Base-by-base conservation (phyloP, 306 rosid genomes). In the Inga laurina region DNA sequence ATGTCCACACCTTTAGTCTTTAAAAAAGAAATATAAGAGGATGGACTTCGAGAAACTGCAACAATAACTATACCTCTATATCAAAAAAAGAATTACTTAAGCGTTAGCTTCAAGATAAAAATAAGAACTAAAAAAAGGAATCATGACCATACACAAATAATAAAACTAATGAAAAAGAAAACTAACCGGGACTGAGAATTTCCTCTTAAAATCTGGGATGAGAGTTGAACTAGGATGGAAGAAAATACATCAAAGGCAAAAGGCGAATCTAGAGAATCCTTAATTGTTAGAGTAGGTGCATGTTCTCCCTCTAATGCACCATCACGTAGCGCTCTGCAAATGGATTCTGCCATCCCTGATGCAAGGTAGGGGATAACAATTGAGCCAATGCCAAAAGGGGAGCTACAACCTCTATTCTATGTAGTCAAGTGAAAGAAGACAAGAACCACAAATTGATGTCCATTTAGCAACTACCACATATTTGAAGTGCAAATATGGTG, bases 281-380 rank as follows among this genome's bases (percentile, higher is more conserved):
- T 93, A 62, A 96, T 89, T 14, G 96, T 88, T 82, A 96, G 93
- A 84, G 94, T 85, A 1, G 96, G 92, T 1, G 99, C 94, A 41
- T 87, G 97, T 84, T 95, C 99, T 69, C 98, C 99, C 87, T 92
- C 93, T 49, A 91, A 86, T 1, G 86, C 92, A 19, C 99, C 97
- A 67, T 92, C 99, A 24, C 98, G 84, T 34, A 95, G 89, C 24
- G 89, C 82, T 85, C 96, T 88, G 77, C 90, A 88, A 81, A 95
- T 85, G 56, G 92, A 91, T 71, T 95, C 96, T 19, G 93, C 90
- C 98, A 95, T 95, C 68, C n/a, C 52, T 41, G 76, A 61, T 24
- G 68, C 68, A n/a, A 8, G 32, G 65, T n/a, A 22, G 32, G 14
- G 65, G 32, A 22, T n/a, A 59, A 59, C 30, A 59, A 59, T n/a